A percentile compares a stretch with the other conserved stretches of the same genome.
Conservation (phyloP, 1,284 basidiomycete species). For the Cutaneotrichosporon mucoides region DNA sequence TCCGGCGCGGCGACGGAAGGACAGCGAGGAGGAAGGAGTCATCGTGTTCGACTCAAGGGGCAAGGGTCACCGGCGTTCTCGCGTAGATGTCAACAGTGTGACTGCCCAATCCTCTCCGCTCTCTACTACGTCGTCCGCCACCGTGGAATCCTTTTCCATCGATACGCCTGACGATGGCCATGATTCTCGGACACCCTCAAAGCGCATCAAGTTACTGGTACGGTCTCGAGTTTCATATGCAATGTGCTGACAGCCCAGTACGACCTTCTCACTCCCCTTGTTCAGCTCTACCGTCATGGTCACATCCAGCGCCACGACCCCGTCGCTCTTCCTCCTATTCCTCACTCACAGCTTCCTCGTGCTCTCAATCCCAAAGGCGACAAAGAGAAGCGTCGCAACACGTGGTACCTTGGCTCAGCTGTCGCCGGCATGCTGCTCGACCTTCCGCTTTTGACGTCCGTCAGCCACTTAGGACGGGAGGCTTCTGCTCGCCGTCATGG, state of each 20-base stretch:
- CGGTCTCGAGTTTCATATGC: background rate
- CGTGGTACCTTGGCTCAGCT: slow-evolving; percentile 33
- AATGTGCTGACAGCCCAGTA: slow-evolving; percentile 22
- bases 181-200: background rate
- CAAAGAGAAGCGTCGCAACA: slow-evolving; percentile 38
- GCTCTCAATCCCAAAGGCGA: slow-evolving; percentile 34
- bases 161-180: slow-evolving; percentile 15
- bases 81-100: background rate
- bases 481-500: slow-evolving; percentile 9
- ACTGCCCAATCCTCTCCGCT: background rate
- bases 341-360: slow-evolving; percentile 28
- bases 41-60: slow-evolving; percentile 19
- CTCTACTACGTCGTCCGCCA: slow-evolving; percentile 7
- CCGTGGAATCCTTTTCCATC: slow-evolving; percentile 11
- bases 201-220: slow-evolving; percentile 32
- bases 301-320: slow-evolving; percentile 44
- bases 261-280: slow-evolving; percentile 35
- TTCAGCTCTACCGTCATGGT: slow-evolving; percentile 39
- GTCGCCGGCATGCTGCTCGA: slow-evolving; percentile 24
- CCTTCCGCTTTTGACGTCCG: slow-evolving; percentile 16
- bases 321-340: slow-evolving; percentile 36
- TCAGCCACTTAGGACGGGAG: slow-evolving; percentile 8
- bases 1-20: background rate
- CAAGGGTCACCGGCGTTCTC: slow-evolving; percentile 7
- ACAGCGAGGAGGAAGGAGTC: slow-evolving; percentile 11